Base-by-base conservation (phyloP, 2,329 filamentous ascomycete genomes). In the Ophiobolus disseminans region DNA sequence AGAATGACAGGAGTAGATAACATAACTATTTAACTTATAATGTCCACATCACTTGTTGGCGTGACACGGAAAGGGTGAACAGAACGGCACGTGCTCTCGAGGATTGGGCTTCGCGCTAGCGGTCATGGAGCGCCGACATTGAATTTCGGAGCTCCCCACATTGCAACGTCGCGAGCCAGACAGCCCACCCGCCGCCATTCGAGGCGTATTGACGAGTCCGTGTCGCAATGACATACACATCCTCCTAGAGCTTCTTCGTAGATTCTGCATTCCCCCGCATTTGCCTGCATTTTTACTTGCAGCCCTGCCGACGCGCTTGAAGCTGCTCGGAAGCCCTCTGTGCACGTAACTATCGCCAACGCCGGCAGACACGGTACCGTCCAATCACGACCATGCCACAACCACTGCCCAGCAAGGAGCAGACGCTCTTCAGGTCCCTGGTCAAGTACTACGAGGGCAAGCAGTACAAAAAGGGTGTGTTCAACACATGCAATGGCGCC, bases 371-470 rank as follows among this genome's bases (percentile, higher is more conserved):
- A 31, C 44, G 16, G 39, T 43, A 20, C 40, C 28, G 48, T 41
- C 45, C 48, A 28, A 22, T 59, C 49, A 47, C 60, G 67, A 74
- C 71, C 60, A 89, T 90, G 87, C 86, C 87, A 62, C 87, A 91
- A 76, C 82, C 82, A 69, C 80, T 92, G 53, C 86, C 82, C 69
- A 86, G 91, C 69, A 97, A 97, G 79, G 94, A 99, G 82, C 86
- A 86, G 66, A 87, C 92, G 73, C 87, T 97, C 78, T 99, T 99
- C 77, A 88, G 91, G 57, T 90, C 92, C 73, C 87, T 99, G 59
- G 91, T 99, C 68, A 92, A 93, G 73, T 87, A 90, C 76, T 99
- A 97, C 81, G 94, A 99, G 77, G 89, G 92, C 72, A 99, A 99
- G 77, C 93, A 97, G 71, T 97, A 97, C 80, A 99, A 97, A 79